These are phyloP conservation scores for Suillus weaverae DNA, from an alignment of 768 basidiomycete species.

Conservation along the genomic window DNA sequence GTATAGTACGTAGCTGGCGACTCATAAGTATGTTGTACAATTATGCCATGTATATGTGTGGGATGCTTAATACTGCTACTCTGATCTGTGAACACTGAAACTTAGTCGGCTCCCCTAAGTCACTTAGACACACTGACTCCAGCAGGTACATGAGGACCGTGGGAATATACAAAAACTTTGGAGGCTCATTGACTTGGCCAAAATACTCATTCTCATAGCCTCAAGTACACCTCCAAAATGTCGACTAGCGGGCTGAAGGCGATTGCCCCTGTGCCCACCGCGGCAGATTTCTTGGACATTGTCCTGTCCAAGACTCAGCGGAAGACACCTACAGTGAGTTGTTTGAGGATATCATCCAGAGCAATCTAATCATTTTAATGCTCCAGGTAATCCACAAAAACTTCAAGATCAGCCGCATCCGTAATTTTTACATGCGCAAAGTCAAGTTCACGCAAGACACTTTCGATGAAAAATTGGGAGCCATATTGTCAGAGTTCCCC, in stretches of 20 bases:
- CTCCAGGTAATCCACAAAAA: slow-evolving; percentile 95
- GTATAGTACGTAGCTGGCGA: too few relatives aligned
- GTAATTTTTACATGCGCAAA: slow-evolving; percentile 99
- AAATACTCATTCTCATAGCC: background rate
- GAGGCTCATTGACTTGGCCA: background rate
- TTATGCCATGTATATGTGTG: background rate
- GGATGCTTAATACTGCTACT: background rate
- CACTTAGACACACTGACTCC: too few relatives aligned
- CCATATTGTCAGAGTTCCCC: slow-evolving; percentile 94
- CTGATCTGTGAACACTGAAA: background rate
- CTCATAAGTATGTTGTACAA: background rate
- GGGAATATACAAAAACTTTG: slow-evolving; percentile 3
- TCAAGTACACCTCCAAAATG: slow-evolving; percentile 34
- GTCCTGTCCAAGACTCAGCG: slow-evolving; percentile 92
- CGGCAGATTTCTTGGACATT: slow-evolving; percentile 92
- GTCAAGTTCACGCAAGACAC: slow-evolving; percentile 98
- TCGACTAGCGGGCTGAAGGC: slow-evolving; percentile 92
- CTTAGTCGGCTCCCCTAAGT: too few relatives aligned
- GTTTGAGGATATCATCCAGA: background rate
- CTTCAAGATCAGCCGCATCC: slow-evolving; percentile 98
- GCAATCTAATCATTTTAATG: slow-evolving; percentile 4
- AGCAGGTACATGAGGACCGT: slow-evolving; percentile 1
- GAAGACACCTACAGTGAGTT: slow-evolving; percentile 87
- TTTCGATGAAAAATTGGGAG: slow-evolving; percentile 93
- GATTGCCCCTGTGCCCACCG: slow-evolving; percentile 98